phyloP scores from a whole-genome alignment of 352 stramenopile species.

The Phytopythium aichiense region DNA sequence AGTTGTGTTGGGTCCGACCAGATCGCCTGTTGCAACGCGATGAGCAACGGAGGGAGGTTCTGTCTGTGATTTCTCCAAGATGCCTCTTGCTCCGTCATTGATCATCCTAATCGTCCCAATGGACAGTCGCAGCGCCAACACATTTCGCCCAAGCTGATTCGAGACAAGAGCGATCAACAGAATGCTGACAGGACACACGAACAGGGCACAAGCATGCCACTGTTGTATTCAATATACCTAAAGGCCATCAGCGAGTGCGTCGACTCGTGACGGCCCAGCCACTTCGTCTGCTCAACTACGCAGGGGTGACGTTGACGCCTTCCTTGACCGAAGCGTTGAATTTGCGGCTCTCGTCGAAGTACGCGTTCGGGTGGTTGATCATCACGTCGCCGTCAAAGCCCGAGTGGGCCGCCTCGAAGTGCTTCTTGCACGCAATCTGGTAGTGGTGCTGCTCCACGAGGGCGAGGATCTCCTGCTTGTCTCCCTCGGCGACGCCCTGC shows the following conservation, averaged over 20 bases:
- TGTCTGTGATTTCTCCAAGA: too few relatives aligned
- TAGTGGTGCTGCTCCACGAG: constrained; percentile 93
- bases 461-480: constrained; percentile 92
- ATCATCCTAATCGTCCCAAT: too few relatives aligned
- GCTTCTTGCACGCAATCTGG: constrained; percentile 97
- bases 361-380: constrained; percentile 98
- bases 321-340: constrained; percentile 89
- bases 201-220: too few relatives aligned
- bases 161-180: too few relatives aligned
- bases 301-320: constrained; percentile 42
- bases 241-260: neutral
- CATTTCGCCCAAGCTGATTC: too few relatives aligned
- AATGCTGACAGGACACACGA: too few relatives aligned
- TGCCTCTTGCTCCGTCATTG: too few relatives aligned
- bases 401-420: constrained; percentile 96
- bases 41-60: too few relatives aligned
- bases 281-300: constrained; percentile 2
- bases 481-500: constrained; percentile 61
- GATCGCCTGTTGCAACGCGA: too few relatives aligned
- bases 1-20: too few relatives aligned
- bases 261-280: neutral
- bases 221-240: neutral
- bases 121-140: too few relatives aligned
- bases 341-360: constrained; percentile 94
- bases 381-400: constrained; percentile 86